Conservation (phyloP, 208 protist species). For the Histomonas meleagridis region DNA sequence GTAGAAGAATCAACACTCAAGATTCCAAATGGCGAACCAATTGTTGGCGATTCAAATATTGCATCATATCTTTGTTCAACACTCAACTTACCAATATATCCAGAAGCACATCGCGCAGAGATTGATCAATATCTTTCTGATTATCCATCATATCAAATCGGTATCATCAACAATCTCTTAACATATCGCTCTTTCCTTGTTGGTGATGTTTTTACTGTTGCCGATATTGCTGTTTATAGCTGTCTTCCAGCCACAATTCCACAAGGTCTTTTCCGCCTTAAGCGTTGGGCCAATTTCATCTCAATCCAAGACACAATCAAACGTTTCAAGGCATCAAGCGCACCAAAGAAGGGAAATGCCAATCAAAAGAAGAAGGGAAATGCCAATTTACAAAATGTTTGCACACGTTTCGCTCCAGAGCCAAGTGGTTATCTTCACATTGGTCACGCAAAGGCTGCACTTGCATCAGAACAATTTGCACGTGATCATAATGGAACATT, state of each 20-base stretch:
- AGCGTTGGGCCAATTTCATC: not conserved
- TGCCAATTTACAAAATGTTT: not conserved
- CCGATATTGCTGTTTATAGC: not conserved
- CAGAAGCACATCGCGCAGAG: conserved; percentile 14
- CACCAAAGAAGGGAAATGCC: not conserved
- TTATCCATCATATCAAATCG: not conserved
- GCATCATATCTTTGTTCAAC: not conserved
- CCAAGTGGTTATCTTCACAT: conserved; percentile 37
- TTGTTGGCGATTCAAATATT: not conserved
- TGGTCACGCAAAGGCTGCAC: conserved; percentile 88
- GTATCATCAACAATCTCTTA: not conserved
- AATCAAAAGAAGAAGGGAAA: not conserved
- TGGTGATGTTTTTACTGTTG: not conserved
- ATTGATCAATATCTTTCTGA: not conserved
- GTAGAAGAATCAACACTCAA: not conserved
- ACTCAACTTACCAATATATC: conserved; percentile 2
- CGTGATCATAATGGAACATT: conserved; percentile 83
- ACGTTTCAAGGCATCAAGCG: not conserved
- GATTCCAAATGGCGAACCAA: not conserved
- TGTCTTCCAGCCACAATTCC: not conserved
- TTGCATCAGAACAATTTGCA: conserved; percentile 89
- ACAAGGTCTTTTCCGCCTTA: not conserved
- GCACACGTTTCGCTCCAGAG: conserved; percentile 33
- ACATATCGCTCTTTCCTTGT: not conserved
- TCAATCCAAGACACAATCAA: not conserved